Evolutionary conservation across 2,329 filamentous ascomycete genomes (phyloP).

Genomic region (Diaporthe humulicola): DNA sequence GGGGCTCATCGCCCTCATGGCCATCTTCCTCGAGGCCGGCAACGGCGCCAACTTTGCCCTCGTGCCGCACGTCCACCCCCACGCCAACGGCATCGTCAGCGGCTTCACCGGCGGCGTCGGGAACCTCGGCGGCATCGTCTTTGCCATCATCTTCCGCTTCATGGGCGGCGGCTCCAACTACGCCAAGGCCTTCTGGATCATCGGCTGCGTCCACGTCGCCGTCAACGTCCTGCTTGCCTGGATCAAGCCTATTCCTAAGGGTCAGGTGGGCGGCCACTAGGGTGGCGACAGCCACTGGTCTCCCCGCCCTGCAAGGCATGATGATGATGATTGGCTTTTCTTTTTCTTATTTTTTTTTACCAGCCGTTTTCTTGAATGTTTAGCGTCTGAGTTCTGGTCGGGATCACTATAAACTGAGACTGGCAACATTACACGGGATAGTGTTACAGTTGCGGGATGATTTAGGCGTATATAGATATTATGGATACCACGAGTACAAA

Average conservation of each 20-base stretch:
- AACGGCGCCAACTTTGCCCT: constrained; percentile 91
- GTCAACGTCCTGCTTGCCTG: constrained; percentile 75
- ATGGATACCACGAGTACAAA: constrained; percentile 12
- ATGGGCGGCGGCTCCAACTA: constrained; percentile 73
- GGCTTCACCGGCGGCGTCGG: constrained; percentile 84
- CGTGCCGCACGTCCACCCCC: constrained; percentile 87
- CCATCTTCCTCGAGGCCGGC: constrained; percentile 85
- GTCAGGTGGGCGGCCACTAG: constrained; percentile 62
- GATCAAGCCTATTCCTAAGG: constrained; percentile 68
- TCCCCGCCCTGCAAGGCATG: neutral
- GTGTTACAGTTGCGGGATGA: neutral
- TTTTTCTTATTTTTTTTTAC: neutral
- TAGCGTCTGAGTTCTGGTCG: neutral
- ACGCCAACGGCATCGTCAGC: constrained; percentile 82
- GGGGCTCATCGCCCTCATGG: constrained; percentile 81
- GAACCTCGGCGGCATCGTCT: constrained; percentile 88
- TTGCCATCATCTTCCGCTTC: constrained; percentile 87
- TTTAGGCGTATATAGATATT: constrained; percentile 1
- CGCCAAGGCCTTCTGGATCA: constrained; percentile 82
- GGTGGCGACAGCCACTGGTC: neutral
- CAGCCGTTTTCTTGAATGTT: neutral
- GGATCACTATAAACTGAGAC: neutral
- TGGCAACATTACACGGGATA: neutral
- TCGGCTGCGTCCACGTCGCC: constrained; percentile 80
- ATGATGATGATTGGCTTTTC: neutral